phyloP scores from a whole-genome alignment of 176 grass and related monocot genomes.

The Oryza rufipogon region DNA sequence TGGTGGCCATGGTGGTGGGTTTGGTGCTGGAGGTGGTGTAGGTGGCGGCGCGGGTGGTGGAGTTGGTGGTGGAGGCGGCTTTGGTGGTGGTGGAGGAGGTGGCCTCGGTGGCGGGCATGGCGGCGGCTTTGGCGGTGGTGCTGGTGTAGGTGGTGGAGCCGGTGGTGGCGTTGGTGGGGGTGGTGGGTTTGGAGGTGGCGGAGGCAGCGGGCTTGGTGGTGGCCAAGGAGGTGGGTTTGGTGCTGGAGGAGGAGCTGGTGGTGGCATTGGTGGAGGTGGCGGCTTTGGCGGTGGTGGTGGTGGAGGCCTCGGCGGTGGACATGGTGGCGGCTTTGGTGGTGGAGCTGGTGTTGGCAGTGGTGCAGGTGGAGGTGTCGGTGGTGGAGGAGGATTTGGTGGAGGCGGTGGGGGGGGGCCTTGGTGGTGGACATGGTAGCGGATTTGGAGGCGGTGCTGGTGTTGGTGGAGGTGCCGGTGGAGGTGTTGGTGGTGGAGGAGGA shows the following conservation, averaged over 20 bases:
- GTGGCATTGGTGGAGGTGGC: no score
- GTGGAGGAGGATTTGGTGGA: not conserved
- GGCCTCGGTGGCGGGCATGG: not conserved
- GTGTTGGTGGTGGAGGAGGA: constrained; percentile 9
- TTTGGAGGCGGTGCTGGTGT: not conserved
- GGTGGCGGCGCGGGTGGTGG: constrained; percentile 1
- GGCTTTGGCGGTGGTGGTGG: no score
- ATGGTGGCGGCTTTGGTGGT: no score
- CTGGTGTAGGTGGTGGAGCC: not conserved
- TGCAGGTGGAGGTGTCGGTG: not conserved
- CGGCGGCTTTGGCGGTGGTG: not conserved
- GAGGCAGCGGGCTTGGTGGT: not conserved
- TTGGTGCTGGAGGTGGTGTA: not conserved
- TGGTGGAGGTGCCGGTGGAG: not conserved
- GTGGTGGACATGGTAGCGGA: not conserved
- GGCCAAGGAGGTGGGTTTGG: not conserved
- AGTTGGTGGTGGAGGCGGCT: not conserved
- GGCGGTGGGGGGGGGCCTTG: not conserved
- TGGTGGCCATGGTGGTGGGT: constrained; percentile 9
- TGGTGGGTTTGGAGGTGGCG: not conserved
- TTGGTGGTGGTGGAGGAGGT: not conserved
- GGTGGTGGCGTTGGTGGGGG: not conserved
- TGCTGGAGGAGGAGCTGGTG: not conserved
- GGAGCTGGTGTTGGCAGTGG: no score
- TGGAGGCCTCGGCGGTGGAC: not conserved